These are phyloP conservation scores for Uromyces viciae-fabae DNA, from an alignment of 1,284 basidiomycete species.

Conservation along the genomic window DNA sequence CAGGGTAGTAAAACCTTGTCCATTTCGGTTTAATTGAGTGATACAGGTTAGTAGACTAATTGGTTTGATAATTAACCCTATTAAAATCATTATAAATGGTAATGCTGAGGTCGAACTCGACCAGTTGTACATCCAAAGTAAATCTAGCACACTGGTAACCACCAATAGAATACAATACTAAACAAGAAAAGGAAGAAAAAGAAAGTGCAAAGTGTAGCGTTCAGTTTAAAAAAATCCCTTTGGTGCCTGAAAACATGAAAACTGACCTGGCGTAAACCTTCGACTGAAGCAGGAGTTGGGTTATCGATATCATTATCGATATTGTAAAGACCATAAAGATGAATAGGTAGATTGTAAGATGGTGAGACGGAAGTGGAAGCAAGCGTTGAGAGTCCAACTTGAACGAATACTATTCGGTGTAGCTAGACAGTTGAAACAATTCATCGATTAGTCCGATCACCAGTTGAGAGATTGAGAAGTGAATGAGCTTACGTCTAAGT, in stretches of 20 bases:
- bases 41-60: slow-evolving; percentile 30
- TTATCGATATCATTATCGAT: slow-evolving; percentile 26
- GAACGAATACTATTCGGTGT: slow-evolving; percentile 32
- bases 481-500: background rate
- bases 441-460: background rate
- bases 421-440: slow-evolving; percentile 21
- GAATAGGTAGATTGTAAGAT: slow-evolving; percentile 32
- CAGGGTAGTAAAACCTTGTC: background rate
- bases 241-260: no score
- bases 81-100: slow-evolving; percentile 29
- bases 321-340: slow-evolving; percentile 40
- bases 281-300: background rate
- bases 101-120: slow-evolving; percentile 7
- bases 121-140: slow-evolving; percentile 37
- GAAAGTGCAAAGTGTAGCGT: no score
- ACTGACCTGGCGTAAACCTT: slow-evolving; percentile 35
- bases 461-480: no score
- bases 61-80: slow-evolving; percentile 34
- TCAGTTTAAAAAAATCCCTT: no score
- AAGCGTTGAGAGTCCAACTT: slow-evolving; percentile 32
- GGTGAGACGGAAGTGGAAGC: slow-evolving; percentile 29
- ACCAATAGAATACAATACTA: slow-evolving; percentile 29
- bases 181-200: background rate
- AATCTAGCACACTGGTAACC: background rate
- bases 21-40: background rate